Percentiles rank a stretch among this genome's conserved stretches.
These are phyloP conservation scores for Pythium rhizo-oryzae DNA, from an alignment of 352 stramenopile species.

Conservation along the genomic window DNA sequence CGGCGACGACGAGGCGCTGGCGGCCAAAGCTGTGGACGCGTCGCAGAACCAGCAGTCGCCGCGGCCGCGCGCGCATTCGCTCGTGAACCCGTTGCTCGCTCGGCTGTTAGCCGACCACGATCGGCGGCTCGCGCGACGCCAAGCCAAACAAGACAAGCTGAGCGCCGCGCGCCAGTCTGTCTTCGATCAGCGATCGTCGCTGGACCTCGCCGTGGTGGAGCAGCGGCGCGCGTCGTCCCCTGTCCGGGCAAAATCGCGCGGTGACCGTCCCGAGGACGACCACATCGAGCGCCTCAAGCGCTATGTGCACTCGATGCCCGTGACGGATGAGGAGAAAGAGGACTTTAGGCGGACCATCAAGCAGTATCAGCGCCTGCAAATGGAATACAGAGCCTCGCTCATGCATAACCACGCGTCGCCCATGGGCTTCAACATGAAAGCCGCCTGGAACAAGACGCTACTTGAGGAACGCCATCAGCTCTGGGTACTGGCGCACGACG, in stretches of 20 bases:
- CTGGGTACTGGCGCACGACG: conserved; percentile 46
- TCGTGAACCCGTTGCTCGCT: conserved; percentile 1
- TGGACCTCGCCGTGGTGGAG: not conserved
- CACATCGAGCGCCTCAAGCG: conserved; percentile 55
- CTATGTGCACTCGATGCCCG: conserved; percentile 39
- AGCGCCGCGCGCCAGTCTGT: conserved; percentile 6
- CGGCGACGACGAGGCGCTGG: not conserved
- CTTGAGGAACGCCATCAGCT: conserved; percentile 44
- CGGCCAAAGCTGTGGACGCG: not conserved
- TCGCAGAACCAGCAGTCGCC: conserved; percentile 1
- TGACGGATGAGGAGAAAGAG: conserved; percentile 41
- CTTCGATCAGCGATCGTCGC: conserved; percentile 17
- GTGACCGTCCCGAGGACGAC: conserved; percentile 28
- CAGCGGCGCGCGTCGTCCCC: not conserved
- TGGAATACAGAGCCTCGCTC: conserved; percentile 36
- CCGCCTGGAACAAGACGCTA: conserved; percentile 54
- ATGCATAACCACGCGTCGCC: conserved; percentile 39
- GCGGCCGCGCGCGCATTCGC: not conserved
- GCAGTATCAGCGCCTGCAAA: conserved; percentile 45
- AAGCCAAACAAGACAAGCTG: conserved; percentile 19
- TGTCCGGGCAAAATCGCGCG: not conserved
- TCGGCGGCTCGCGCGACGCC: not conserved
- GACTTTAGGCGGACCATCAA: conserved; percentile 52
- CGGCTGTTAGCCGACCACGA: conserved; percentile 18
- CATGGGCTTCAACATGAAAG: conserved; percentile 62